These are phyloP conservation scores for Leccinum fibrillosum DNA, from an alignment of 768 basidiomycete genomes.

Conservation along the genomic window DNA sequence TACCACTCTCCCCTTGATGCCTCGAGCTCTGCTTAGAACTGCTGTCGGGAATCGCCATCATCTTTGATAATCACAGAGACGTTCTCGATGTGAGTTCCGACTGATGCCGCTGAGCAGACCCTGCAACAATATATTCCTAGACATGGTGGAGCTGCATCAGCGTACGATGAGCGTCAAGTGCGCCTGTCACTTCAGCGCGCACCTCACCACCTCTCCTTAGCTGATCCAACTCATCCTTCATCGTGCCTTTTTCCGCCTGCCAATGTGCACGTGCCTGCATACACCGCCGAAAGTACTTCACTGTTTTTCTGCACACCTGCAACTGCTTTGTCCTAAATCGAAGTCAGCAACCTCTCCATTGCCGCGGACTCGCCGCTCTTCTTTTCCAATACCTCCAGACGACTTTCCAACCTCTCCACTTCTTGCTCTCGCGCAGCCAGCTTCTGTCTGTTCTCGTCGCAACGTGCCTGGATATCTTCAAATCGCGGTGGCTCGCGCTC, in stretches of 20 bases:
- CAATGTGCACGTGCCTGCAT: conserved; percentile 37
- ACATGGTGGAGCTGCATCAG: conserved; percentile 8
- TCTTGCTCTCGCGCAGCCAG: conserved; percentile 37
- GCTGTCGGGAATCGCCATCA: conserved; percentile 40
- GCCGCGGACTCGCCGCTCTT: conserved; percentile 40
- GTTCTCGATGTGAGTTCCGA: conserved; percentile 49
- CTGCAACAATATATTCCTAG: conserved; percentile 48
- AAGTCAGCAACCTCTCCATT: conserved; percentile 37
- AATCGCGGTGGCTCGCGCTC: conserved; percentile 53
- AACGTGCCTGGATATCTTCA: conserved; percentile 45
- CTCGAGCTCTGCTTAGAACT: conserved; percentile 56
- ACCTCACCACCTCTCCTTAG: conserved; percentile 38
- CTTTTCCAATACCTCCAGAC: conserved; percentile 42
- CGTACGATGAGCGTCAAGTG: conserved; percentile 33
- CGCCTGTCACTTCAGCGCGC: conserved; percentile 50
- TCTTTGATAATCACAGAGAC: conserved; percentile 43
- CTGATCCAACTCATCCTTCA: conserved; percentile 52
- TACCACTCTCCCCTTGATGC: conserved; percentile 51
- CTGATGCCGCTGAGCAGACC: conserved; percentile 41
- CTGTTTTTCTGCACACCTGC: conserved; percentile 42
- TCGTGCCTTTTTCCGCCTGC: not conserved
- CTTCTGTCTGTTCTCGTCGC: conserved; percentile 40
- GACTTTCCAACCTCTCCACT: conserved; percentile 37
- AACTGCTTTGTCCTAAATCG: conserved; percentile 32
- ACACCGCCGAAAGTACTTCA: conserved; percentile 36